Percentiles rank a stretch among this genome's conserved stretches.
Evolutionary conservation across 371 early-diverging fungal species (phyloP).

Genomic region (Nosema muscidifuracis): DNA sequence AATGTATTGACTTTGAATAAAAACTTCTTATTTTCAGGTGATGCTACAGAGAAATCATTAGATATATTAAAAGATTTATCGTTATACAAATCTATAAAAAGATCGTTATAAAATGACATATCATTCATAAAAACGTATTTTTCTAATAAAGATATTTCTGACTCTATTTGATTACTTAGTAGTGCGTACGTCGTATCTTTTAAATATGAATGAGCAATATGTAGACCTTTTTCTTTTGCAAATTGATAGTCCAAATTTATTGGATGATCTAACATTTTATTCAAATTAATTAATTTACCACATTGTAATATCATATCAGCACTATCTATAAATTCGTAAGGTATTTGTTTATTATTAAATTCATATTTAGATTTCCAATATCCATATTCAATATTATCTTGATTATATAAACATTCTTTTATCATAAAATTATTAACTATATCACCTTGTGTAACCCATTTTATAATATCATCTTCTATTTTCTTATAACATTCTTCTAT

Average conservation of each 20-base stretch:
- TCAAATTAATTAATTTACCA: constrained; percentile 4
- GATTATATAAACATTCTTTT: not conserved
- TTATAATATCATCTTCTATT: constrained; percentile 1
- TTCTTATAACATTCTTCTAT: not conserved
- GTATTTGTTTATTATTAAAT: constrained; percentile 9
- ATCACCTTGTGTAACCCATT: constrained; percentile 14
- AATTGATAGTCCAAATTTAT: constrained; percentile 11
- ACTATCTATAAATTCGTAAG: not conserved
- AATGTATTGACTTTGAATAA: constrained; percentile 24
- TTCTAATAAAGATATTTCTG: constrained; percentile 10
- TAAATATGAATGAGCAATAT: constrained; percentile 1
- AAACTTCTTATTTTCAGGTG: constrained; percentile 4
- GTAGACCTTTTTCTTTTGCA: not conserved
- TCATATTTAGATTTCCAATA: constrained; percentile 15
- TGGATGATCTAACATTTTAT: not conserved
- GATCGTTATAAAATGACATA: constrained; percentile 13
- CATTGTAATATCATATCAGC: constrained; percentile 7
- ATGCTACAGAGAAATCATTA: not conserved
- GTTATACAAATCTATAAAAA: constrained; percentile 18
- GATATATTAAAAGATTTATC: constrained; percentile 6
- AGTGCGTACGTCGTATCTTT: not conserved
- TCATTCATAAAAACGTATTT: constrained; percentile 19
- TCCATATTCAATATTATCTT: not conserved
- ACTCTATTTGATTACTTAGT: not conserved
- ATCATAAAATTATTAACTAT: constrained; percentile 6